Base-by-base conservation (phyloP, 495 filamentous ascomycete species). In the Rostrohypoxylon terebratum region DNA sequence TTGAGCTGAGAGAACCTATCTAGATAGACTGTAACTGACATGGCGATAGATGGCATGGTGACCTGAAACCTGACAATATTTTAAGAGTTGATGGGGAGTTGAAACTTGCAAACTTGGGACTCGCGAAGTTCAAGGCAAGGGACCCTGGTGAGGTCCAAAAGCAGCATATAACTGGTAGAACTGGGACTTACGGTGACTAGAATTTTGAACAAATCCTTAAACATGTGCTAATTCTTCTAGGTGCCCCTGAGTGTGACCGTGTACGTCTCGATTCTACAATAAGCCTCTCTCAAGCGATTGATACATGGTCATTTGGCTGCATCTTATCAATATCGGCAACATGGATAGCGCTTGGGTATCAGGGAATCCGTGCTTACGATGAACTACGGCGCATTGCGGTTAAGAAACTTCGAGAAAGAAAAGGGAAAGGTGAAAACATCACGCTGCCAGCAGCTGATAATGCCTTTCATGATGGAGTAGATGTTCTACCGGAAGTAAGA, bases 261-360 rank as follows among this genome's bases (percentile, higher is more conserved):
- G 69, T 61, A 44, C 73, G 58, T 9, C 44, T 13, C 3, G 60
- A 70, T 16, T 71, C 63, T 5, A 60, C 25, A 11, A 71, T 47
- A 42, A 33, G 55, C 9, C 72, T 80, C 18, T 62, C 66, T 5
- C 81, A 81, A 62, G 73, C 72, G 33, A 78, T 82, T 47, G 81
- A 83, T 59, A 81, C 73, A 3, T 83, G 82, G 81, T 82, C 81
- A 9, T 71, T 83, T 55, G 82, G 79, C 1, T 84, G 82, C 73
- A 80, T 84, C 9, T 67, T 84, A 16, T 84, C 82, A 1, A 64
- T 79, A 9, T 77, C 79, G 10, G 82, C 79, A 4, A 83, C 82
- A 1, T 84, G 82, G 81, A 73, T 82, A 6, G 65, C 80, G 11
- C 59, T 83, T 16, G 80, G 80, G 8, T 75, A 72, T 53, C 66